These are phyloP conservation scores for Laburnicola sp. DNA, from an alignment of 2,329 filamentous ascomycete species.

Conservation along the genomic window DNA sequence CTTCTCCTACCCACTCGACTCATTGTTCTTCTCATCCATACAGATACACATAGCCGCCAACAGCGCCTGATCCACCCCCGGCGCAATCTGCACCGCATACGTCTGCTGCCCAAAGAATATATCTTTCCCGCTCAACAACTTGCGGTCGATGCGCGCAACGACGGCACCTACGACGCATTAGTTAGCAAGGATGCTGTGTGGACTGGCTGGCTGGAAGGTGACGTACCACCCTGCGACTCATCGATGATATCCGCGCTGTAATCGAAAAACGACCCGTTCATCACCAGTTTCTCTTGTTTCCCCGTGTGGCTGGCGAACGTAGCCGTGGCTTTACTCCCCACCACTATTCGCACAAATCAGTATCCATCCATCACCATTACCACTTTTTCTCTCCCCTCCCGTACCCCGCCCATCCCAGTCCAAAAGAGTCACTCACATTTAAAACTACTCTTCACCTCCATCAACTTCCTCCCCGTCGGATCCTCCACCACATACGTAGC, in stretches of 20 bases:
- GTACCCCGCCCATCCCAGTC: too few species aligned
- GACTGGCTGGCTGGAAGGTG: too few species aligned
- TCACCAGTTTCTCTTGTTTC: conserved; percentile 40
- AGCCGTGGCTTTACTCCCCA: conserved; percentile 59
- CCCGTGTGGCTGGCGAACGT: conserved; percentile 53
- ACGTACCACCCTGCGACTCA: conserved; percentile 41
- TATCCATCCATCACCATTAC: conserved; percentile 8
- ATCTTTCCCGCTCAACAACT: conserved; percentile 61
- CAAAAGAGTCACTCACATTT: conserved; percentile 48
- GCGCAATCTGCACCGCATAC: conserved; percentile 65
- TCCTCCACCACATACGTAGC: conserved; percentile 57
- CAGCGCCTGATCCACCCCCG: conserved; percentile 66
- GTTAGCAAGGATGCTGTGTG: conserved; percentile 19
- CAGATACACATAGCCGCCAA: conserved; percentile 69
- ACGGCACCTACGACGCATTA: conserved; percentile 39
- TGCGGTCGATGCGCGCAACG: conserved; percentile 63
- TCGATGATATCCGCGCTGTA: conserved; percentile 61
- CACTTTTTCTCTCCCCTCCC: not conserved
- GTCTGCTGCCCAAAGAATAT: conserved; percentile 65
- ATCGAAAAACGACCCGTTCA: conserved; percentile 66
- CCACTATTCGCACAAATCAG: conserved; percentile 44
- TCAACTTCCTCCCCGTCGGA: conserved; percentile 51
- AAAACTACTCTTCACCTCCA: conserved; percentile 61
- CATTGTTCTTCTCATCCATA: conserved; percentile 58
- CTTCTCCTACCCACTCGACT: not conserved